These are phyloP conservation scores for Mycena galericulata DNA, from an alignment of 768 basidiomycete genomes.

Conservation along the genomic window DNA sequence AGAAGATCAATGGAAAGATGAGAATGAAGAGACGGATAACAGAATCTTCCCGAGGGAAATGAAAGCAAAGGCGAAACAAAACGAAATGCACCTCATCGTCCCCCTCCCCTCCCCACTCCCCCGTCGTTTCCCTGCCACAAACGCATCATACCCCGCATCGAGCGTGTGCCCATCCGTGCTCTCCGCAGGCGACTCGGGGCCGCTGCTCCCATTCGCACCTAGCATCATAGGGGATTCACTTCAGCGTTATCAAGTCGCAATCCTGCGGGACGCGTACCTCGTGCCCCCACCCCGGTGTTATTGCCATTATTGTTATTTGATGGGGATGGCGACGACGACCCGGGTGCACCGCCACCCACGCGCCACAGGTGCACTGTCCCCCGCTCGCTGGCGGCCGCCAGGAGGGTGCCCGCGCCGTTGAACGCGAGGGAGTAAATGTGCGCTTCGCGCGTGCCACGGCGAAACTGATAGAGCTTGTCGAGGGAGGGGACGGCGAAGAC, in stretches of 20 bases:
- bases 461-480: slow-evolving; percentile 95
- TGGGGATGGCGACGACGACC: not conserved
- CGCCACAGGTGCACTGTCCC: slow-evolving; percentile 93
- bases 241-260: no score
- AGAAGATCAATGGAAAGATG: no score
- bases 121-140: slow-evolving; percentile 81
- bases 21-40: no score
- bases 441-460: slow-evolving; percentile 89
- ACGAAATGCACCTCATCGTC: slow-evolving; percentile 41
- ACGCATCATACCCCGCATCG: slow-evolving; percentile 89
- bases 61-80: no score
- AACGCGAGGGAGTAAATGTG: slow-evolving; percentile 86
- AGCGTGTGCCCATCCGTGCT: slow-evolving; percentile 69
- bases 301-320: not conserved
- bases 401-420: slow-evolving; percentile 83
- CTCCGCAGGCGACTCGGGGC: slow-evolving; percentile 66
- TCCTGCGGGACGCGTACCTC: no score
- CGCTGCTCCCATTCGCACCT: no score
- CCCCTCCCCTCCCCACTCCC: slow-evolving; percentile 66
- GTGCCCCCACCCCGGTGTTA: no score
- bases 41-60: not conserved
- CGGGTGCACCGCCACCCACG: slow-evolving; percentile 6
- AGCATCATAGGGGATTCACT: no score
- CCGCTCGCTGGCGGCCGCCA: slow-evolving; percentile 92
- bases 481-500: slow-evolving; percentile 93